Evolutionary conservation across 352 stramenopile genomes (phyloP).

Genomic region (Globisporangium apiculatum): DNA sequence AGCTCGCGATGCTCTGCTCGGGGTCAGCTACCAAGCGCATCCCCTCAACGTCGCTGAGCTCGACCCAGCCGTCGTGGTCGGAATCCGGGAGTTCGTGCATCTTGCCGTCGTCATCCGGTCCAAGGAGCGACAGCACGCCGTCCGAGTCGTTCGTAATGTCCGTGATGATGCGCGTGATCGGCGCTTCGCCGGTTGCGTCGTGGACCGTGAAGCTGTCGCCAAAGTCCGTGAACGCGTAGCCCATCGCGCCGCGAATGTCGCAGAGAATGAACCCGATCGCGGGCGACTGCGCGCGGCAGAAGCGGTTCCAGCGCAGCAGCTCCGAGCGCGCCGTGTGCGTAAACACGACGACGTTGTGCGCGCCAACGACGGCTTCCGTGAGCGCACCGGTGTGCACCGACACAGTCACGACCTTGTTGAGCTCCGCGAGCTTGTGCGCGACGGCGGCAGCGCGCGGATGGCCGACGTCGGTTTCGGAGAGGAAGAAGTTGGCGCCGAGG

Average conservation of each 20-base stretch:
- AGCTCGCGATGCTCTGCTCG: slow-evolving; percentile 68
- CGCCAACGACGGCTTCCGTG: slow-evolving; percentile 52
- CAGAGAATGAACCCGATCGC: slow-evolving; percentile 79
- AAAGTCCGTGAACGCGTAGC: slow-evolving; percentile 80
- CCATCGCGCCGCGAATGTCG: slow-evolving; percentile 70
- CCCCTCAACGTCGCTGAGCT: slow-evolving; percentile 79
- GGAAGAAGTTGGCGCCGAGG: slow-evolving; percentile 92
- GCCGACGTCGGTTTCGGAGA: slow-evolving; percentile 77
- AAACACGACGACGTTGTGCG: slow-evolving; percentile 88
- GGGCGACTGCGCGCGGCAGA: slow-evolving; percentile 73
- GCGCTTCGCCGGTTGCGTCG: slow-evolving; percentile 74
- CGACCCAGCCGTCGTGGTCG: slow-evolving; percentile 78
- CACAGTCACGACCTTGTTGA: slow-evolving; percentile 89
- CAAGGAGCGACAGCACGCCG: slow-evolving; percentile 65
- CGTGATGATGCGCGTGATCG: slow-evolving; percentile 84
- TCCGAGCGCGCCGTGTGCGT: slow-evolving; percentile 66
- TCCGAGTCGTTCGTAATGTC: slow-evolving; percentile 81
- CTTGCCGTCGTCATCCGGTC: slow-evolving; percentile 79
- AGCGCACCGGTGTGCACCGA: slow-evolving; percentile 60
- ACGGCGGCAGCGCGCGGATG: slow-evolving; percentile 51
- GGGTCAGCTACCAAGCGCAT: slow-evolving; percentile 58
- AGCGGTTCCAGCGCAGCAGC: slow-evolving; percentile 85
- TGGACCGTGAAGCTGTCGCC: slow-evolving; percentile 68
- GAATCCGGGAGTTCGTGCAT: slow-evolving; percentile 87
- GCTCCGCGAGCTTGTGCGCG: slow-evolving; percentile 80